Base-by-base conservation (phyloP, 1,284 basidiomycete genomes). In the Tilletia indica region DNA sequence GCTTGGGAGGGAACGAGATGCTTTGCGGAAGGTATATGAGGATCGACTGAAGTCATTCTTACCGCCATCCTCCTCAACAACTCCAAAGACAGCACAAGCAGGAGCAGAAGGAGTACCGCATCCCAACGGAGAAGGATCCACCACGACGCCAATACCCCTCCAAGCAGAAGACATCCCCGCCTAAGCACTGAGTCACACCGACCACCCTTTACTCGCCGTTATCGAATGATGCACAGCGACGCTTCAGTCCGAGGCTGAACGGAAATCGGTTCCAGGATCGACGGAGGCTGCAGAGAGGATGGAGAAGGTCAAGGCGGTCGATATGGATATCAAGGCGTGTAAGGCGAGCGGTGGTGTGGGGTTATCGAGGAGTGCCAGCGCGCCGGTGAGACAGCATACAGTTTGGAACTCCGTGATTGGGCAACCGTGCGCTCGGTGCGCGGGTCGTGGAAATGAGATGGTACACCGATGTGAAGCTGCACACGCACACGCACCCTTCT, bases 251-350 rank as follows among this genome's bases (percentile, higher is more conserved):
- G 36, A 49, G n/a, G 42, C 36, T 5, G 39, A 3, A 2, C 69
- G 76, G 70, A 58, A 36, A 2, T 16, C 16, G 16, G 73, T 74
- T 68, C 42, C 42, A 5, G 42, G 42, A 5, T 45, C 42, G 42
- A 12, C 42, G 42, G 45, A 38, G 19, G 74, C 74, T 1, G 21
- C 54, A 0, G 72, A 73, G 8, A 76, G 78, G 56, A 49, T 78
- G 31, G 80, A 78, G 36, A 72, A 70, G 42, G 76, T 79, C 14
- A 78, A 77, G 54, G 70, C 74, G 67, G 77, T 81, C 48, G 80
- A 81, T 64, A 31, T 31, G 34, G 38, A 64, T 36, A 64, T 64
- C 61, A 64, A 64, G 61, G 36, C 61, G 16, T 64, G 61, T 36
- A 64, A 64, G 16, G 19, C 16, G 49, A n/a, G n/a, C n/a, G n/a